These are phyloP conservation scores for Dimargaris cristalligena DNA, from an alignment of 192 early-diverging fungal species.

Conservation along the genomic window DNA sequence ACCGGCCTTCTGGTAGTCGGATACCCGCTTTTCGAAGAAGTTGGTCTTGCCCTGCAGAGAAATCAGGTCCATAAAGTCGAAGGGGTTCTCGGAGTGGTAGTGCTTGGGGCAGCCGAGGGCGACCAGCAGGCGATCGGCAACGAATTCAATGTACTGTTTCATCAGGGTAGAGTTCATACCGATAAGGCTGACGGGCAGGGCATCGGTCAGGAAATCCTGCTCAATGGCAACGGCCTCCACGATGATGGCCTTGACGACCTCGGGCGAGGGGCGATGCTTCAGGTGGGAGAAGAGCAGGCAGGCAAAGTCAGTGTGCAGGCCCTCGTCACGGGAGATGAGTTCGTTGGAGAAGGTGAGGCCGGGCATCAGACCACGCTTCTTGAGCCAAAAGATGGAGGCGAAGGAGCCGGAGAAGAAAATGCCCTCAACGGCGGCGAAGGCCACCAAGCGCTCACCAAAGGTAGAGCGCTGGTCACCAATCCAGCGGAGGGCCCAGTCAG, in stretches of 20 bases:
- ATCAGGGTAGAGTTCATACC: slow-evolving; percentile 93
- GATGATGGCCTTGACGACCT: slow-evolving; percentile 53
- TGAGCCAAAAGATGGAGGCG: slow-evolving; percentile 98
- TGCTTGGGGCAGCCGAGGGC: slow-evolving; percentile 72
- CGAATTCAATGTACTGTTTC: slow-evolving; percentile 97
- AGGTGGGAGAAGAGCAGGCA: slow-evolving; percentile 81
- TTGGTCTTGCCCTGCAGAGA: slow-evolving; percentile 97
- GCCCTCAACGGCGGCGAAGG: slow-evolving; percentile 95
- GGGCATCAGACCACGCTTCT: slow-evolving; percentile 97
- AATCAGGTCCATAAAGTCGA: slow-evolving; percentile 99
- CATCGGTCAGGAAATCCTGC: slow-evolving; percentile 88
- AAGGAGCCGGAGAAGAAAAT: slow-evolving; percentile 98
- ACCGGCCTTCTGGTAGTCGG: slow-evolving; percentile 88
- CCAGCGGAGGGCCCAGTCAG: slow-evolving; percentile 93
- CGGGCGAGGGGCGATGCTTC: slow-evolving; percentile 46
- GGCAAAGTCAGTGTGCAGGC: slow-evolving; percentile 93
- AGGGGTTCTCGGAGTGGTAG: slow-evolving; percentile 80
- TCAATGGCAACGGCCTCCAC: slow-evolving; percentile 83
- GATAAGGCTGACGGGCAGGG: slow-evolving; percentile 81
- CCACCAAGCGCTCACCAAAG: slow-evolving; percentile 84
- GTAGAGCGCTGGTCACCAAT: slow-evolving; percentile 59
- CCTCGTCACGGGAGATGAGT: slow-evolving; percentile 93
- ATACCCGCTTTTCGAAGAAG: slow-evolving; percentile 96
- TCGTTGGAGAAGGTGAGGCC: slow-evolving; percentile 97
- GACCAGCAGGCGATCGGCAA: slow-evolving; percentile 85